Evolutionary conservation across 805 yeast species (phyloP).

Genomic region (Candida montana): DNA sequence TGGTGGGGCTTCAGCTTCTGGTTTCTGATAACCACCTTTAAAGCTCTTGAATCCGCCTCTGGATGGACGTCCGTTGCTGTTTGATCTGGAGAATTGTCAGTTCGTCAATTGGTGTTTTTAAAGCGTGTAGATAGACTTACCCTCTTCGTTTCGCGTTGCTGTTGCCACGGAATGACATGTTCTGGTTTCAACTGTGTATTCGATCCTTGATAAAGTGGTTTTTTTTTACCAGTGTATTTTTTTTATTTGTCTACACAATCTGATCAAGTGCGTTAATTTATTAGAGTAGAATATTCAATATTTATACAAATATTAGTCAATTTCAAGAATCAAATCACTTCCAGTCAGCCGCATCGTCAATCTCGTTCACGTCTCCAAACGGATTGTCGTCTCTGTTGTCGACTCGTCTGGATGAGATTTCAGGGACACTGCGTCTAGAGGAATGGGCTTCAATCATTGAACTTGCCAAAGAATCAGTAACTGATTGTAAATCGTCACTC

Average conservation of each 20-base stretch:
- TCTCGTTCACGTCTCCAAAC: conserved; percentile 45
- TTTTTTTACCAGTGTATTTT: too few relatives aligned
- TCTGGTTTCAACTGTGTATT: too few relatives aligned
- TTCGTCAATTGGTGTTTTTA: neutral
- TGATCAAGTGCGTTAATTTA: too few relatives aligned
- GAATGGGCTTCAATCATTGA: conserved; percentile 24
- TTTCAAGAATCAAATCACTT: conserved; percentile 5
- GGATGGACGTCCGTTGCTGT: neutral
- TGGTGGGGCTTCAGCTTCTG: neutral
- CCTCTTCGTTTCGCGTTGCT: neutral
- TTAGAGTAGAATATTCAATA: too few relatives aligned
- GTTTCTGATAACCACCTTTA: neutral
- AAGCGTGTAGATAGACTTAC: neutral
- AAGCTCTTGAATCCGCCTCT: neutral
- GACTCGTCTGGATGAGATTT: neutral
- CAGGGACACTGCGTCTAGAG: conserved; percentile 2
- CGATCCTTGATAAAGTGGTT: too few relatives aligned
- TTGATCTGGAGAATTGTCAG: neutral
- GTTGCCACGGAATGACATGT: neutral
- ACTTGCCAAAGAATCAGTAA: conserved; percentile 24
- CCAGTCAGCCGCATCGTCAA: conserved; percentile 23
- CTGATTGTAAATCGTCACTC: conserved; percentile 24
- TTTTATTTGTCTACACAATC: too few relatives aligned
- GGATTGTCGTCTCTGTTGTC: conserved; percentile 36
- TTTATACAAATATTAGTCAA: too few relatives aligned